phyloP scores from a whole-genome alignment of 805 yeast species.

The Monosporozyma unispora region DNA sequence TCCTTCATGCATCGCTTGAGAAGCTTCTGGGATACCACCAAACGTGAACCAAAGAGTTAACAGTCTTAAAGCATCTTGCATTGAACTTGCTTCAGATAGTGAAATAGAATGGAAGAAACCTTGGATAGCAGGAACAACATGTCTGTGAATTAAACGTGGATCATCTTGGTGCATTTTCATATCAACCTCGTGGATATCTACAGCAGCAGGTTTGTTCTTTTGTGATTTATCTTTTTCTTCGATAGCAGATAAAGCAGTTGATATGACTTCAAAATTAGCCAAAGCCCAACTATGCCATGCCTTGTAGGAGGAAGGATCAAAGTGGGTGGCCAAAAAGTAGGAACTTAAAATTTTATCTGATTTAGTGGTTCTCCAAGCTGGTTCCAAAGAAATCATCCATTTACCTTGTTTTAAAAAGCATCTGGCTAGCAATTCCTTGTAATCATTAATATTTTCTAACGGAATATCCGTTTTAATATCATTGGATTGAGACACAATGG shows the following conservation, averaged over 20 bases:
- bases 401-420: conserved; percentile 97
- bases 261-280: conserved; percentile 92
- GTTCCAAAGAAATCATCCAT: conserved; percentile 83
- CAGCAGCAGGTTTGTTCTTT: neutral
- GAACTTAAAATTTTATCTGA: conserved; percentile 86
- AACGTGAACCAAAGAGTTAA: conserved; percentile 92
- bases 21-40: conserved; percentile 89
- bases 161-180: conserved; percentile 28
- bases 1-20: conserved; percentile 84
- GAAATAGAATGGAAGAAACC: conserved; percentile 95
- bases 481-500: conserved; percentile 75
- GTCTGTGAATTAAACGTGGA: conserved; percentile 61
- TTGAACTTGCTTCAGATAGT: conserved; percentile 71
- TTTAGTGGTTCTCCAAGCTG: conserved; percentile 68
- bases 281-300: conserved; percentile 99
- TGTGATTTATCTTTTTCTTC: conserved; percentile 4
- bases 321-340: conserved; percentile 86
- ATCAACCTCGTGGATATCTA: conserved; percentile 20
- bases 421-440: conserved; percentile 78
- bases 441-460: conserved; percentile 66
- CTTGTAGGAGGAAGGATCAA: conserved; percentile 88
- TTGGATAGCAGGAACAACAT: conserved; percentile 90
- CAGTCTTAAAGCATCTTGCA: conserved; percentile 86
- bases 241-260: conserved; percentile 39
- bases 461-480: conserved; percentile 45